A percentile compares a stretch with the other conserved stretches of the same genome.
Conservation (phyloP, 306 rosid species). For the Pterocarpus santalinus region DNA sequence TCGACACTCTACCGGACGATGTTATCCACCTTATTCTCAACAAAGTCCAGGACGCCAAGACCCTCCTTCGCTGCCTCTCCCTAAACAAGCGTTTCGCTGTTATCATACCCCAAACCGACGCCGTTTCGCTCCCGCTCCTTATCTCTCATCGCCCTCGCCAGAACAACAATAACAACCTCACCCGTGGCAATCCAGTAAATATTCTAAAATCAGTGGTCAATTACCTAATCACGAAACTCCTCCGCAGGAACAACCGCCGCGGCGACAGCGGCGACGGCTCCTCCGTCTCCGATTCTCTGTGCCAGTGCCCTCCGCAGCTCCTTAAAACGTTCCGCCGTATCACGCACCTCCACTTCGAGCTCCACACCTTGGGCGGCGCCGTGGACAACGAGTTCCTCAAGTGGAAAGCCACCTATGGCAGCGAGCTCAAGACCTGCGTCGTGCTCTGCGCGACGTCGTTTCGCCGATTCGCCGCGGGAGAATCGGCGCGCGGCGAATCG, state of each 20-base stretch:
- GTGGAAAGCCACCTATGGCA: constrained; percentile 58
- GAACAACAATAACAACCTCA: background rate
- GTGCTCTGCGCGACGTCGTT: constrained; percentile 52
- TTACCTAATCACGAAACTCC: background rate
- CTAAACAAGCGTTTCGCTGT: constrained; percentile 55
- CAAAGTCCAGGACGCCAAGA: constrained; percentile 47
- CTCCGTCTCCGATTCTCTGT: background rate
- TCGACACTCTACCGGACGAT: constrained; percentile 50
- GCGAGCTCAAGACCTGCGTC: constrained; percentile 46
- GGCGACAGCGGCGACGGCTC: background rate
- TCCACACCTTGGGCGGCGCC: background rate
- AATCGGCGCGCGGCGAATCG: too few relatives aligned
- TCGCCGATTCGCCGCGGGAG: background rate
- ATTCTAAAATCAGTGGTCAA: background rate
- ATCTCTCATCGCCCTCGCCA: background rate
- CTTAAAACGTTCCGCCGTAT: background rate
- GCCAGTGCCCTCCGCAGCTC: background rate
- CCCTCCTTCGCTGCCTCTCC: constrained; percentile 52
- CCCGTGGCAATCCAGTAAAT: background rate
- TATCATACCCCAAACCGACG: constrained; percentile 40
- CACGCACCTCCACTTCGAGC: constrained; percentile 4
- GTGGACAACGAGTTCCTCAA: constrained; percentile 8
- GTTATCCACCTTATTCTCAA: constrained; percentile 50
- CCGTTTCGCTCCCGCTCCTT: constrained; percentile 47
- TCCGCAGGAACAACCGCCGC: background rate